Base-by-base conservation (phyloP, 106 monocot genomes). In the Alisma plantagoaquatica region DNA sequence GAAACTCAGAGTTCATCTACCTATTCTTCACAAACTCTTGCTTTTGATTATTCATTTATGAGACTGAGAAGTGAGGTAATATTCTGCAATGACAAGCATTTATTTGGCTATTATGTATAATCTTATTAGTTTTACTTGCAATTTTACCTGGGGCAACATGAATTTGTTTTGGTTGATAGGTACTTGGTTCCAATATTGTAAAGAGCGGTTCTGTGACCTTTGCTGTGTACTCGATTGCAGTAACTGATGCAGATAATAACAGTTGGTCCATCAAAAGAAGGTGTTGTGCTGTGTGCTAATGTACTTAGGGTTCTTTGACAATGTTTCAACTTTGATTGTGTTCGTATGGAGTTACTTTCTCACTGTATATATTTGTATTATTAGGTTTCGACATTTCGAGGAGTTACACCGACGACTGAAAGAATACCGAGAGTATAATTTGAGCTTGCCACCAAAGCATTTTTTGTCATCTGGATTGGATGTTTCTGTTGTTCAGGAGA, bases 201-300 rank as follows among this genome's bases (percentile, higher is more conserved):
- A 90, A 90, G 69, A 85, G 89, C 61, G 89, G 96, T 78, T 74
- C 78, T 26, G 89, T 67, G 60, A 79, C 73, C 54, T 85, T 89
- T 74, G 84, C 85, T 53, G 96, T 98, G 1, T 98, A 90, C 69
- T 89, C 89, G 41, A 75, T 98, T 57, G 45, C 89, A 17, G 96
- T 98, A 48, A 82, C 81, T 53, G 96, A 89, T 85, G 85, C 71
- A 58, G 82, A 85, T 56, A 77, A 75, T 31, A 76, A 82, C 46
- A 76, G 69, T 26, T 98, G 96, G 96, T 89, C 84, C 30, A 98
- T 98, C 67, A 98, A 98, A 74, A 82, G 96, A 63, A 98, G 96
- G 96, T 98, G 27, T 66, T 27, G 15, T 44, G n/a, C n/a, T n/a
- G n/a, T n/a, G n/a, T 21, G 19, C 26, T 15, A 29, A 25, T 53